Evolutionary conservation across 2,329 filamentous ascomycete species (phyloP), one percentile per base, ranked within the genome.

Genomic region (Capronia coronata): DNA sequence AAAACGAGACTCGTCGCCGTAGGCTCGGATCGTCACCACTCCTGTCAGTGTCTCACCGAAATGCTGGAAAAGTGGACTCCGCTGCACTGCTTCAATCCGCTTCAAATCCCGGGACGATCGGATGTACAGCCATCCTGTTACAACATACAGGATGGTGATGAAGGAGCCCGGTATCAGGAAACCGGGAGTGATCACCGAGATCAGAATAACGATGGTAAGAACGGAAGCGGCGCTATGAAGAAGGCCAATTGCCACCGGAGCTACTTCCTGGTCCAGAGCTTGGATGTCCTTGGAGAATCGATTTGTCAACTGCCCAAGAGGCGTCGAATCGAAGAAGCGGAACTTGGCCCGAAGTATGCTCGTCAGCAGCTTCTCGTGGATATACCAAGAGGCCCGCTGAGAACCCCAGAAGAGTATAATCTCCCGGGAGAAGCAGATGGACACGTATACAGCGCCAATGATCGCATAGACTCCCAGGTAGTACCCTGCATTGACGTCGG

Each of bases 281-380:
- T 98, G 90, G 11, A 98, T 79, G 66, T 98, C 93, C 68, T 97
- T 97, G 66, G 91, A 97, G 71, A 98, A 98, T 16, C 93, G 82
- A 68, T 98, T 98, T 84, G 97, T 97, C 62, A 98, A 77, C 68
- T 96, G 91, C 10, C 93, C 93, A 0, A 97, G 78, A 2, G 93
- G 93, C 0, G 93, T 98, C 1, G 91, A 86, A 63, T 98, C 93
- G 63, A 98, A 98, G 72, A 98, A 98, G 64, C 87, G 89, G 75
- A 98, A 97, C 65, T 89, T 91, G 23, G 93, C 93, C 59, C 90
- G 82, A 11, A 87, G 85, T 19, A 98, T 82, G 1, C 85, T 76
- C 22, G 79, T 76, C 65, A 98, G 84, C 47, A 98, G 74, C 29
- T 79, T 75, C 58, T 83, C 77, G 65, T 98, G 93, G 16, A 98